Evolutionary conservation across 257 asterid species (phyloP), one percentile per base, ranked within the genome.

Genomic region (Penstemon barbatus): DNA sequence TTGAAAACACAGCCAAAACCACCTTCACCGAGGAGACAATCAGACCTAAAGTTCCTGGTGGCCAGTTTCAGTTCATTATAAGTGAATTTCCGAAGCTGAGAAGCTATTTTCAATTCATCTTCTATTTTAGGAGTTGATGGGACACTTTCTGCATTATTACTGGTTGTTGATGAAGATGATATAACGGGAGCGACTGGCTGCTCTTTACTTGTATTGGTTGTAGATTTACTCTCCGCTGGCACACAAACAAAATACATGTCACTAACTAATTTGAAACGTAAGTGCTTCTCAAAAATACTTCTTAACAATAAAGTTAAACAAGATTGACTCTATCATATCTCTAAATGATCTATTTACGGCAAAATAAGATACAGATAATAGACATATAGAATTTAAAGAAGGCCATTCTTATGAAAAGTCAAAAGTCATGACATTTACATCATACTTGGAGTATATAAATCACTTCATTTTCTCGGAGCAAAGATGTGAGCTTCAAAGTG

Each of bases 1-100:
- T 89, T 92, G 76, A 77, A 89, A 72, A 92, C 98, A 66, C 91
- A 82, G 62, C 98, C 98, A 72, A 92, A 92, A 3, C 98, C 97
- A 13, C 98, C 98, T 74, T 83, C 89, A 8, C 98, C 98, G 6
- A 92, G 91, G 48, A 89, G 83, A 79, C 84, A 80, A 72, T 89
- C 95, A 0, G 89, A 82, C 77, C 85, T 81, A 56, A 92, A 92
- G 75, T 79, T 87, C 74, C 84, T 84, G 3, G 98, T 92, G 3
- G 96, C 97, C 56, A 74, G 65, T 76, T 77, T 86, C 68, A 92
- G 61, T 71, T 92, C 98, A 38, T 77, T 84, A 54, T 78, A 89
- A 68, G 79, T 61, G 77, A 92, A 89, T 55, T 78, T 87, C 33
- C 92, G 85, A 51, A 89, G 96, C 79, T 89, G 96, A 60, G 96